Percentiles rank a stretch among this genome's conserved stretches.
phyloP scores from a whole-genome alignment of 202 grass and related monocot genomes.

The Hordeum pubiflorum region DNA sequence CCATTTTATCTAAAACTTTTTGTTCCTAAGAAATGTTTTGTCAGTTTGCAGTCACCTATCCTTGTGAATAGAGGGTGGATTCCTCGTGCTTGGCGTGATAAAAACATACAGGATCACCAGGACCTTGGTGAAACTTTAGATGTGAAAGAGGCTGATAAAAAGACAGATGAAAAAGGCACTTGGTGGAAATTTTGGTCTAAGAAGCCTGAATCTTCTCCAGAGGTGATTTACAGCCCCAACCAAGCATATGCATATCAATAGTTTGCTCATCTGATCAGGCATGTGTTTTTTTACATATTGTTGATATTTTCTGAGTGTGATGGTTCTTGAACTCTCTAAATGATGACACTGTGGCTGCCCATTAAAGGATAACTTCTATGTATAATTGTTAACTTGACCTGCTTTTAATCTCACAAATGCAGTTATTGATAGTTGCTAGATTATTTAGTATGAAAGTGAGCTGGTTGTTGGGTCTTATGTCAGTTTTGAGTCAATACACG shows the following conservation, averaged over 20 bases:
- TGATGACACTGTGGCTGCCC: neutral
- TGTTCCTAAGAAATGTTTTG: slow-evolving; percentile 49
- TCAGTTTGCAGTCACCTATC: slow-evolving; percentile 78
- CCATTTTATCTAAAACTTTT: neutral
- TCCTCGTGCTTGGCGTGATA: slow-evolving; percentile 73
- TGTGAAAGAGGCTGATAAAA: slow-evolving; percentile 20
- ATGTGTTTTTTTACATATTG: neutral
- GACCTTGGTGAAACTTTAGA: slow-evolving; percentile 36
- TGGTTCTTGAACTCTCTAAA: neutral
- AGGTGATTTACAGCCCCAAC: slow-evolving; percentile 39
- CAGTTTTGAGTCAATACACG: neutral
- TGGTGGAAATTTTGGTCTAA: slow-evolving; percentile 96
- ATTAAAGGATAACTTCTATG: neutral
- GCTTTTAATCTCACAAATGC: neutral
- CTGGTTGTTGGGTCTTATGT: neutral
- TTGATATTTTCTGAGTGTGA: slow-evolving; percentile 2
- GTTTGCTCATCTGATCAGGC: slow-evolving; percentile 10
- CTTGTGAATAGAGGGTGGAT: slow-evolving; percentile 98
- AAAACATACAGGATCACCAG: slow-evolving; percentile 31
- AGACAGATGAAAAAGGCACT: slow-evolving; percentile 34
- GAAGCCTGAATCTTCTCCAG: slow-evolving; percentile 33
- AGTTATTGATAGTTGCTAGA: neutral
- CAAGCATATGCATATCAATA: neutral
- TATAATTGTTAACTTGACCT: neutral
- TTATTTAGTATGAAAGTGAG: neutral